Evolutionary conservation across 306 rosid species (phyloP), one percentile per base, ranked within the genome.

Genomic region (Purshia tridentata): DNA sequence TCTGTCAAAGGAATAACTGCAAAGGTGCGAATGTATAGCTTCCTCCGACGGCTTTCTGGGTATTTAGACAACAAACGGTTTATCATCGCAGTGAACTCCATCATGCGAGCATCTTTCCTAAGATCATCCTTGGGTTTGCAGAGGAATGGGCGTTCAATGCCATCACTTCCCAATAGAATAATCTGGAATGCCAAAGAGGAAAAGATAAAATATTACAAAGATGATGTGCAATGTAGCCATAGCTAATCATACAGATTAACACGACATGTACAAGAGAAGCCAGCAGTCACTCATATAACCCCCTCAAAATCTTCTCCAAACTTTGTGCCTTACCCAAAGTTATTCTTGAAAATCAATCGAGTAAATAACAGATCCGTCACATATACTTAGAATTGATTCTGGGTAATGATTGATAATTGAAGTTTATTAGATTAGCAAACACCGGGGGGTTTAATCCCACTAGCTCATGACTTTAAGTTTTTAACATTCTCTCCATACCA

Each of bases 111-210:
- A 84, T 94, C 98, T 76, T 94, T 94, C 80, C 98, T 90, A 44
- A 94, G 98, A 78, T 91, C 98, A 83, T 94, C 98, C 85, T 94
- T 94, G 39, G 98, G 98, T 86, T 94, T 89, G 88, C 96, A 94
- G 47, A 94, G 92, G 81, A 94, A 91, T 4, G 96, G 92, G 52
- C 70, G 91, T 82, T 88, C 95, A 78, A 81, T 89, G 59, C 98
- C 98, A 50, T 94, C 98, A 80, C 97, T 94, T 50, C 98, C 98
- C n/a, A 88, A 55, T 53, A 94, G 85, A 83, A 94, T 69, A 78
- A 94, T 85, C 98, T 94, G 91, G 69, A 83, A 78, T 56, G 70
- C 76, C 83, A 68, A 78, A 40, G 58, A 46, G 45, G 9, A 56
- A 39, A 56, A 16, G 15, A 58, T 14, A 56, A 20, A 62, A 45